Evolutionary conservation across 225 moss, liverwort and hornwort genomes (phyloP).

Genomic region (Sphagnum tenellum): DNA sequence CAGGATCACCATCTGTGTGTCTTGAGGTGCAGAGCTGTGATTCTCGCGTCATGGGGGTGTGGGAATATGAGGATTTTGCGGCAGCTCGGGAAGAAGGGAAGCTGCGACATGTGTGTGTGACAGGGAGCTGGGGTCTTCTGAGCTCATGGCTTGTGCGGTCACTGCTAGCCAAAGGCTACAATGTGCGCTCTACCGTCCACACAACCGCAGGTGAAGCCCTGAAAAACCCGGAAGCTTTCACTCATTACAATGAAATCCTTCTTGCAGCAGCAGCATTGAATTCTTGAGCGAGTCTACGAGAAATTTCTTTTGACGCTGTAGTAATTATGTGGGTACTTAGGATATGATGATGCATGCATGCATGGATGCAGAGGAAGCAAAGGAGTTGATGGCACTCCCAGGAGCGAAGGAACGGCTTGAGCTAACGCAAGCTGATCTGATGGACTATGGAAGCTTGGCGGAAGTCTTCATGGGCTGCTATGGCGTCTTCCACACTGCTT

Average conservation of each 20-base stretch:
- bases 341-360: not conserved
- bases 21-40: too few species aligned
- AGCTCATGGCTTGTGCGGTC: slow-evolving; percentile 3
- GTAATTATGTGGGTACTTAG: not conserved
- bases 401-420: slow-evolving; percentile 4
- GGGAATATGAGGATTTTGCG: too few species aligned
- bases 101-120: not conserved
- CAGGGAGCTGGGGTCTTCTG: slow-evolving; percentile 1
- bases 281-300: too few species aligned
- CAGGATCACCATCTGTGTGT: too few species aligned
- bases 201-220: not conserved
- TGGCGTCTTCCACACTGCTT: slow-evolving; percentile 1
- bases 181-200: slow-evolving; percentile 2
- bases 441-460: slow-evolving; percentile 3
- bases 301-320: too few species aligned
- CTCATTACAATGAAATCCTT: too few species aligned
- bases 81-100: too few species aligned
- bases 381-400: slow-evolving; percentile 2
- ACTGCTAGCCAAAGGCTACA: slow-evolving; percentile 3
- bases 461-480: slow-evolving; percentile 1
- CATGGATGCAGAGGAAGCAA: slow-evolving; percentile 4
- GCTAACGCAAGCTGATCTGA: slow-evolving; percentile 2
- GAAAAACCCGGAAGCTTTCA: not conserved
- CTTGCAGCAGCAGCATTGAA: too few species aligned
- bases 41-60: too few species aligned